Conservation (phyloP, 176 grass and related monocot genomes). For the Avena insularis region DNA sequence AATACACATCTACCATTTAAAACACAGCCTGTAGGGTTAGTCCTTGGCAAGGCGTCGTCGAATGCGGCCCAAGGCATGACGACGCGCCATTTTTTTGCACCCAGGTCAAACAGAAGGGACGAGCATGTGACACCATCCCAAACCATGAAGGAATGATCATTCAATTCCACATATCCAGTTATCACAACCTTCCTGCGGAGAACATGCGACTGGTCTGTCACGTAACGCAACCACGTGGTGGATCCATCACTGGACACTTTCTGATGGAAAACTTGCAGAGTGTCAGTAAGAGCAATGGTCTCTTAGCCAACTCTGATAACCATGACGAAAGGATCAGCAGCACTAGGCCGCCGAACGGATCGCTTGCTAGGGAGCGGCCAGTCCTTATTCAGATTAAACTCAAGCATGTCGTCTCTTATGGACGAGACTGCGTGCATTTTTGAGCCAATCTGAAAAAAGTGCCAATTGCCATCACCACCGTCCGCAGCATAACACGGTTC, state of each 20-base stretch:
- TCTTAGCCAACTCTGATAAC: background rate
- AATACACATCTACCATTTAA: background rate
- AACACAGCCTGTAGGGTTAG: background rate
- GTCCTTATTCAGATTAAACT: background rate
- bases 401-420: no score
- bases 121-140: background rate
- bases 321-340: background rate
- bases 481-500: background rate
- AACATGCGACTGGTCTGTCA: background rate
- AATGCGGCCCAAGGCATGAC: background rate
- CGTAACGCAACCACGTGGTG: background rate
- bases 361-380: no score
- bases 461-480: background rate
- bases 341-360: background rate
- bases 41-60: background rate
- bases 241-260: accelerated
- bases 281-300: background rate
- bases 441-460: background rate
- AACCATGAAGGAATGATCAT: background rate
- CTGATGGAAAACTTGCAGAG: background rate
- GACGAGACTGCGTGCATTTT: background rate
- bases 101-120: background rate
- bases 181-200: background rate
- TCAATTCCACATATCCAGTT: background rate
- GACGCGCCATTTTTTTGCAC: background rate